Conservation (phyloP, 352 stramenopile species). For the Halophytophthora batemanensis region DNA sequence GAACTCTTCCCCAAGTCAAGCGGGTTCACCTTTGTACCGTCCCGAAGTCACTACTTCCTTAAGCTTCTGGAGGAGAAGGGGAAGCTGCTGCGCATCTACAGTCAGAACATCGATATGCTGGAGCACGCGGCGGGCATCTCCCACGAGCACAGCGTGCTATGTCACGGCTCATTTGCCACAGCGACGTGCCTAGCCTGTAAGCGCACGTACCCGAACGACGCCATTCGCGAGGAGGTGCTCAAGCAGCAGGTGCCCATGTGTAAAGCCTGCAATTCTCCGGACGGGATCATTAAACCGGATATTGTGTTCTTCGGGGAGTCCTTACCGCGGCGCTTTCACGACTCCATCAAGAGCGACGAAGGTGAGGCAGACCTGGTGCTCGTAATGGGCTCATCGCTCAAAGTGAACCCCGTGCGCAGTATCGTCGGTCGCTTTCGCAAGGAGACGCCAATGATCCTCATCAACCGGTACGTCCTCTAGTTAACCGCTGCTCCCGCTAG, state of each 20-base stretch:
- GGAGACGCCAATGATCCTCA: constrained; percentile 80
- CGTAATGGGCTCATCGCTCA: constrained; percentile 98
- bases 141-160: constrained; percentile 89
- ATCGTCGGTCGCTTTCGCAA: constrained; percentile 84
- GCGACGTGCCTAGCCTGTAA: constrained; percentile 92
- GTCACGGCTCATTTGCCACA: constrained; percentile 92
- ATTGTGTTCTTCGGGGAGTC: constrained; percentile 99
- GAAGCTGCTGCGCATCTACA: constrained; percentile 94
- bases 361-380: constrained; percentile 94
- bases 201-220: constrained; percentile 70
- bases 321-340: constrained; percentile 88
- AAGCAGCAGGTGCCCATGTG: constrained; percentile 82
- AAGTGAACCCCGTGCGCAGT: constrained; percentile 94
- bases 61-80: constrained; percentile 90
- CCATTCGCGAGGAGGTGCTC: constrained; percentile 83
- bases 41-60: constrained; percentile 95
- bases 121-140: constrained; percentile 93
- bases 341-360: constrained; percentile 78
- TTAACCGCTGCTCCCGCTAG: background rate
- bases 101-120: constrained; percentile 98
- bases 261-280: constrained; percentile 49
- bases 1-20: constrained; percentile 80
- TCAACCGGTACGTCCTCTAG: constrained; percentile 50
- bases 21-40: constrained; percentile 82
- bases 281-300: constrained; percentile 96